phyloP scores from a whole-genome alignment of 768 basidiomycete species.

The Harrya chromipes region DNA sequence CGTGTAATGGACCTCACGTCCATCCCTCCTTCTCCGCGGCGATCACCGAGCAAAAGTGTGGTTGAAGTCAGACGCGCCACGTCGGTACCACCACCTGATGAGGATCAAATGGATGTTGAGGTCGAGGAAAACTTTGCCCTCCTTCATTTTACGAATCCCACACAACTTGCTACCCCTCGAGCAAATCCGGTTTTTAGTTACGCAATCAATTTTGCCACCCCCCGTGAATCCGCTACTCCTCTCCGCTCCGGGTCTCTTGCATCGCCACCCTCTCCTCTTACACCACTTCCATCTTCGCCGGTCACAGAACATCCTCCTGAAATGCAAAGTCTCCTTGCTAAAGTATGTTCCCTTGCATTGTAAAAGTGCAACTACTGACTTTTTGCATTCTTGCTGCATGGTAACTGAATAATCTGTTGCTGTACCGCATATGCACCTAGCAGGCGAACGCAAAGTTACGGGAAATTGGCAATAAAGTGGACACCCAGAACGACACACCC shows the following conservation, averaged over 20 bases:
- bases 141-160: slow-evolving; percentile 22
- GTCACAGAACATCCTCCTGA: slow-evolving; percentile 8
- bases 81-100: slow-evolving; percentile 19
- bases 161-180: slow-evolving; percentile 4
- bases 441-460: slow-evolving; percentile 3
- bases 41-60: slow-evolving; percentile 20
- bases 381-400: neutral
- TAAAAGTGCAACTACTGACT: neutral
- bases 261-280: slow-evolving; percentile 43
- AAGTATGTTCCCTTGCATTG: slow-evolving; percentile 16
- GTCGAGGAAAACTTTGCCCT: slow-evolving; percentile 10
- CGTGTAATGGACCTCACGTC: slow-evolving; percentile 21
- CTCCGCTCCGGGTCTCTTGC: neutral
- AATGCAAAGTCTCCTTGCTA: slow-evolving; percentile 11
- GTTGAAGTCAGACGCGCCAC: slow-evolving; percentile 27
- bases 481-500: neutral
- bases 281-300: slow-evolving; percentile 52
- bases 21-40: slow-evolving; percentile 24
- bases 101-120: slow-evolving; percentile 27
- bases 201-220: slow-evolving; percentile 31
- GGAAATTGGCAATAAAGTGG: neutral
- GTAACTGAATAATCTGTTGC: neutral
- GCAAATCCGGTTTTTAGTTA: slow-evolving; percentile 14
- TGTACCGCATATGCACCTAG: neutral
- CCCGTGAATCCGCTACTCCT: slow-evolving; percentile 8